Conservation (phyloP, 495 filamentous ascomycete genomes). For the Podospora pseudopauciseta region DNA sequence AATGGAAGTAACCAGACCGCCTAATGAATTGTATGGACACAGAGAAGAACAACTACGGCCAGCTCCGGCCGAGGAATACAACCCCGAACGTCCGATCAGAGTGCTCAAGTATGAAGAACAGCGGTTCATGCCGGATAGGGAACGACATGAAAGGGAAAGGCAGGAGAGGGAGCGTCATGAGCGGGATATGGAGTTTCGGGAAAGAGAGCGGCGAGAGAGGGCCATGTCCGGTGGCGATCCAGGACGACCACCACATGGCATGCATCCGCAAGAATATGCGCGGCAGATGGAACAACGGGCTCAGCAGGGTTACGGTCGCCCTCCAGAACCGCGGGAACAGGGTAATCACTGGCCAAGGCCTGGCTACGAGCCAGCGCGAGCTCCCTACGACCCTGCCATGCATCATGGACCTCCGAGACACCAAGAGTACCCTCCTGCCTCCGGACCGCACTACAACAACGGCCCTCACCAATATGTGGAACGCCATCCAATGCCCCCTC, state of each 20-base stretch:
- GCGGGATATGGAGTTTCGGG: slow-evolving; percentile 32
- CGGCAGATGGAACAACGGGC: slow-evolving; percentile 24
- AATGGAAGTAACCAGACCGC: slow-evolving; percentile 38
- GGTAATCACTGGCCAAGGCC: slow-evolving; percentile 39
- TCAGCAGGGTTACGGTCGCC: slow-evolving; percentile 32
- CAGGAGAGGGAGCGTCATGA: slow-evolving; percentile 12
- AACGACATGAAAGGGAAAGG: slow-evolving; percentile 34
- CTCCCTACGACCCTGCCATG: slow-evolving; percentile 38
- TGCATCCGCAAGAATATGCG: slow-evolving; percentile 29
- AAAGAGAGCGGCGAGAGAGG: slow-evolving; percentile 40
- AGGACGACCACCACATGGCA: slow-evolving; percentile 23
- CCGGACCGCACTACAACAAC: slow-evolving; percentile 38
- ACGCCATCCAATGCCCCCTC: slow-evolving; percentile 43
- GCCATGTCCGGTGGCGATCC: slow-evolving; percentile 35
- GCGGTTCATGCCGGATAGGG: slow-evolving; percentile 34
- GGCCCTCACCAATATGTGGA: slow-evolving; percentile 48
- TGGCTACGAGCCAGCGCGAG: slow-evolving; percentile 39
- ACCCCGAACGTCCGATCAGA: slow-evolving; percentile 43
- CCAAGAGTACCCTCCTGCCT: slow-evolving; percentile 42
- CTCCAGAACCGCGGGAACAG: slow-evolving; percentile 44
- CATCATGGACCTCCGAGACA: slow-evolving; percentile 36
- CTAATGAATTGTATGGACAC: slow-evolving; percentile 40
- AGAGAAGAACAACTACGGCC: slow-evolving; percentile 36
- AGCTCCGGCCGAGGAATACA: slow-evolving; percentile 39
- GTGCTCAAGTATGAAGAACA: slow-evolving; percentile 38